Evolutionary conservation across 129 eudicot species (phyloP).

Genomic region (Centrapalus pauciflorus): DNA sequence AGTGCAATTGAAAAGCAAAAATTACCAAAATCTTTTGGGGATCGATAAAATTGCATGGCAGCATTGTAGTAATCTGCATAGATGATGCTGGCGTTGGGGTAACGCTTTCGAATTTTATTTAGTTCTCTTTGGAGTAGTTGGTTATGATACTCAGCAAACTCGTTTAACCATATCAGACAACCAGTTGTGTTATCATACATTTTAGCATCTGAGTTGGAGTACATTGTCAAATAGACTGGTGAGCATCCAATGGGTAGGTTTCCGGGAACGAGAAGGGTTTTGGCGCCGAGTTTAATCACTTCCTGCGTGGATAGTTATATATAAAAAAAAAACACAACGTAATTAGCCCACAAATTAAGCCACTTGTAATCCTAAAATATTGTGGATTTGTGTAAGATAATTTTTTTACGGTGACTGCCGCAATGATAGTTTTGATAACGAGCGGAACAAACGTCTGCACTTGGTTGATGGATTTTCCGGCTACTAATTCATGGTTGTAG

Average conservation of each 20-base stretch:
- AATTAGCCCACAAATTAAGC: not conserved
- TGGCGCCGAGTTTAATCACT: conserved; percentile 11
- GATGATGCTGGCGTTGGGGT: conserved; percentile 23
- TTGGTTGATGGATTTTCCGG: not conserved
- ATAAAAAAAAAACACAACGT: too few relatives aligned
- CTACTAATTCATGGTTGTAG: not conserved
- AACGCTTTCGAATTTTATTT: not conserved
- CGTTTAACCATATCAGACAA: not conserved
- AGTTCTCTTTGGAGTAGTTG: not conserved
- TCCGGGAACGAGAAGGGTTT: conserved; percentile 18
- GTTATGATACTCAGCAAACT: conserved; percentile 1
- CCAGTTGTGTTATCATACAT: conserved; percentile 7
- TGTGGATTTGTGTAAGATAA: not conserved
- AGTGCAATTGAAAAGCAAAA: not conserved
- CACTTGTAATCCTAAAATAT: not conserved
- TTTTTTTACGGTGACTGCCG: not conserved
- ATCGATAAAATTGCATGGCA: conserved; percentile 24
- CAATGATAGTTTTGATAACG: not conserved
- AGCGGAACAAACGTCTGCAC: not conserved
- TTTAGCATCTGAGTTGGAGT: not conserved
- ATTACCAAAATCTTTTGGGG: conserved; percentile 35
- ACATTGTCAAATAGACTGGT: not conserved
- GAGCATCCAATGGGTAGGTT: conserved; percentile 27
- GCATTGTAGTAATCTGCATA: conserved; percentile 44
- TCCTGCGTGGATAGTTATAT: not conserved